These are phyloP conservation scores for Blastomyces silverae DNA, from an alignment of 2,329 filamentous ascomycete genomes.

Conservation along the genomic window DNA sequence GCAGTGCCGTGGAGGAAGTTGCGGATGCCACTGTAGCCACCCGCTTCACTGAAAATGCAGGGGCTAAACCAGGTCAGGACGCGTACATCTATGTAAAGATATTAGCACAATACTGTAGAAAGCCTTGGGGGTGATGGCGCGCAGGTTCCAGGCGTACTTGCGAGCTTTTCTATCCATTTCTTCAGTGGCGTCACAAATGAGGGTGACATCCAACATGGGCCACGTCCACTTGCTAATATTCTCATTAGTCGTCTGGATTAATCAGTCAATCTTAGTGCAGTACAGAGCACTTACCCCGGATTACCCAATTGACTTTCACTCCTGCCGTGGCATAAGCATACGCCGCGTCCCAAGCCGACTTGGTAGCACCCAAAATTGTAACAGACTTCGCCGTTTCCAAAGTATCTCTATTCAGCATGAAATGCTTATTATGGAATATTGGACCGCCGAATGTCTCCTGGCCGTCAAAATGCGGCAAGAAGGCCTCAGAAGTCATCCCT, in stretches of 20 bases:
- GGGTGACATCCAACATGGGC: slow-evolving; percentile 54
- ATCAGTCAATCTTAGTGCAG: not conserved
- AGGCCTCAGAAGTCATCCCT: slow-evolving; percentile 54
- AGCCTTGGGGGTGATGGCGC: not conserved
- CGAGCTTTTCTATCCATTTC: slow-evolving; percentile 60
- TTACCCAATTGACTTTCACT: slow-evolving; percentile 51
- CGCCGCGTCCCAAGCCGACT: slow-evolving; percentile 55
- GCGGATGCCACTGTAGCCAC: slow-evolving; percentile 50
- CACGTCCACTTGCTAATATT: slow-evolving; percentile 45
- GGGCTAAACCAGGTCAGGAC: slow-evolving; percentile 68
- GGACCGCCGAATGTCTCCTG: slow-evolving; percentile 47
- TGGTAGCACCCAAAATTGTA: slow-evolving; percentile 54
- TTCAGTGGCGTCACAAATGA: slow-evolving; percentile 61
- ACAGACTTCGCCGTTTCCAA: slow-evolving; percentile 36
- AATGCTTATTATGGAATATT: slow-evolving; percentile 54
- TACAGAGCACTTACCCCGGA: slow-evolving; percentile 35
- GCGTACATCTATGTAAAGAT: slow-evolving; percentile 44
- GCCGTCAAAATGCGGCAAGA: slow-evolving; percentile 48
- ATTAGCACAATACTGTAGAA: not conserved
- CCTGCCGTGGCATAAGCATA: slow-evolving; percentile 50
- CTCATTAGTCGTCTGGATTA: not conserved
- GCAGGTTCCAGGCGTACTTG: slow-evolving; percentile 30
- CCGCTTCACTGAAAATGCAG: slow-evolving; percentile 62
- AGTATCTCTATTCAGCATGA: slow-evolving; percentile 37
- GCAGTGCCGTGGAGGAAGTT: slow-evolving; percentile 44